Percentiles rank a stretch among this genome's conserved stretches.
phyloP scores from a whole-genome alignment of 140 eudicot species.

The Erigeron philadelphicus region DNA sequence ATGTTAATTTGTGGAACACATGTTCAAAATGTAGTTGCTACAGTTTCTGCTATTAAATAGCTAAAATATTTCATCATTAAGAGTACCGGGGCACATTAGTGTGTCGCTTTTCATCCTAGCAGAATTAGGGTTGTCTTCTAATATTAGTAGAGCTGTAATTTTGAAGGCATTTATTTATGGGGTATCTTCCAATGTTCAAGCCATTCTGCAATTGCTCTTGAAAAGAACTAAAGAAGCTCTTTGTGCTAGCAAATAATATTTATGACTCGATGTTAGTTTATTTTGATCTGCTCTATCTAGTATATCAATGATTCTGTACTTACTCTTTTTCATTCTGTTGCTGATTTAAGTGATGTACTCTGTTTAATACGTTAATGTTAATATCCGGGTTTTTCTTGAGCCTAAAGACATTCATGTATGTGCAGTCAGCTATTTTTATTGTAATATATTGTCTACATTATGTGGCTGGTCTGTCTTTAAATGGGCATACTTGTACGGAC shows the following conservation, averaged over 20 bases:
- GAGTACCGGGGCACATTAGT: too few species aligned
- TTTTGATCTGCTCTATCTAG: neutral
- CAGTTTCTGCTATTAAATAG: too few species aligned
- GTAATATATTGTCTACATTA: neutral
- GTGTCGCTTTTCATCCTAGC: too few species aligned
- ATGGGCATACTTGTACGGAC: neutral
- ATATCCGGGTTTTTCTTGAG: neutral
- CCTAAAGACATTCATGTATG: neutral
- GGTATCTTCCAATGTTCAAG: too few species aligned
- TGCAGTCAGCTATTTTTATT: neutral
- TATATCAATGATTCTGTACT: neutral
- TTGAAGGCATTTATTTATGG: too few species aligned
- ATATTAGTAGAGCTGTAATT: too few species aligned
- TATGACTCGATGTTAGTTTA: neutral
- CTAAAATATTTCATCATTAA: too few species aligned
- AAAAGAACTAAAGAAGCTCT: neutral
- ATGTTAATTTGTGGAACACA: too few species aligned
- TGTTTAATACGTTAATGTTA: neutral
- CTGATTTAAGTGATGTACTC: neutral
- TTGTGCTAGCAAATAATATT: neutral
- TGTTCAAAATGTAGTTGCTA: too few species aligned
- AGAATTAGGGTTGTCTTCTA: too few species aligned
- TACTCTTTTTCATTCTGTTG: conserved; percentile 12
- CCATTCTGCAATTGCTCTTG: too few species aligned
- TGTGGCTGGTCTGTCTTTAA: neutral